A percentile compares a stretch with the other conserved stretches of the same genome.
Conservation (phyloP, 1,284 basidiomycete species). For the Sporisorium reilianum region DNA sequence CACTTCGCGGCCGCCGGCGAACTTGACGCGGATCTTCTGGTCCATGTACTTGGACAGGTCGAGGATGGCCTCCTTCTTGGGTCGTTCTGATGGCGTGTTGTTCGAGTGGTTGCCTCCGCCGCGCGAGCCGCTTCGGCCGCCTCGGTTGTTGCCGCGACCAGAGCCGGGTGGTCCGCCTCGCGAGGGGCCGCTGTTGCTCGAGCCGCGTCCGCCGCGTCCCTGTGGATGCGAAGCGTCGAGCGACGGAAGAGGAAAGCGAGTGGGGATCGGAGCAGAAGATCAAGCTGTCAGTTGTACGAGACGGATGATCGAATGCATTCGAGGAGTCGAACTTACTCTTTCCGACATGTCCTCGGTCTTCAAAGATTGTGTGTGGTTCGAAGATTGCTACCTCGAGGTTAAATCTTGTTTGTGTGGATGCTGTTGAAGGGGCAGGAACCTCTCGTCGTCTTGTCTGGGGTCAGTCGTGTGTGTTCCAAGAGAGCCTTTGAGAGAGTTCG, state of each 20-base stretch:
- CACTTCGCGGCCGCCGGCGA: constrained; percentile 95
- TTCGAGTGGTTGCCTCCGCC: constrained; percentile 13
- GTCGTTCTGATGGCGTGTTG: constrained; percentile 75
- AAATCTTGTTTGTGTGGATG: background rate
- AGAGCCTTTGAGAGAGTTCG: background rate
- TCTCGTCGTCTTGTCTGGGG: background rate
- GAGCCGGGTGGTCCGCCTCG: constrained; percentile 24
- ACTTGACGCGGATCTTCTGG: constrained; percentile 92
- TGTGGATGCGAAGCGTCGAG: background rate
- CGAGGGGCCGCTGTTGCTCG: constrained; percentile 12
- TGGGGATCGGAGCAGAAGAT: background rate
- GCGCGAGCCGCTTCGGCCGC: constrained; percentile 8
- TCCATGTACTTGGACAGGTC: constrained; percentile 95
- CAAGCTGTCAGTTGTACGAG: background rate
- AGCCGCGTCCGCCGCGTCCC: constrained; percentile 32
- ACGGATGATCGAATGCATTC: background rate
- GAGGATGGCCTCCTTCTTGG: constrained; percentile 93
- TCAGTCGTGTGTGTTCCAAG: background rate
- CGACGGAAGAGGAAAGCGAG: background rate
- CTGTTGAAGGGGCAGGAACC: background rate
- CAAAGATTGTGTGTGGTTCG: background rate
- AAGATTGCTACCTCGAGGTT: background rate
- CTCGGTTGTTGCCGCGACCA: constrained; percentile 7
- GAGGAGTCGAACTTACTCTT: constrained; percentile 20
- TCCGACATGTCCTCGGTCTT: constrained; percentile 26